These are phyloP conservation scores for Spergularia marina DNA, from an alignment of 148 eudicot species.

Conservation along the genomic window DNA sequence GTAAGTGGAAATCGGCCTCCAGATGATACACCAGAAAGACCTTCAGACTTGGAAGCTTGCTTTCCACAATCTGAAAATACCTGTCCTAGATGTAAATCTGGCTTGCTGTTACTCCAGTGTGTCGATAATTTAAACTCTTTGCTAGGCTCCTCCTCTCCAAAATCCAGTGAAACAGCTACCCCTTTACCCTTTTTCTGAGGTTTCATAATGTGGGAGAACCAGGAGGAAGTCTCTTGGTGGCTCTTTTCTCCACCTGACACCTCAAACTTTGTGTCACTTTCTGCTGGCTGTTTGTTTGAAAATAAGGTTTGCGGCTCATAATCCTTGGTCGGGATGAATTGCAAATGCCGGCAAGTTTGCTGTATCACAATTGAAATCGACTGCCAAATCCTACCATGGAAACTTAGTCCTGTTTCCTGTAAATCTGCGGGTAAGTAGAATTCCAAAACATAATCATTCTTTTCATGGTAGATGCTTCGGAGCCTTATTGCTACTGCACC, in stretches of 20 bases:
- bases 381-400: conserved; percentile 39
- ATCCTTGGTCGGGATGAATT: conserved; percentile 42
- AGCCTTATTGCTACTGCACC: conserved; percentile 68
- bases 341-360: conserved; percentile 45
- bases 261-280: conserved; percentile 15
- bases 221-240: conserved; percentile 38
- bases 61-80: conserved; percentile 30
- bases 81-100: conserved; percentile 28
- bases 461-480: conserved; percentile 37
- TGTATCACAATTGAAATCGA: conserved; percentile 47
- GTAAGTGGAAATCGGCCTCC: conserved; percentile 29
- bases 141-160: conserved; percentile 42
- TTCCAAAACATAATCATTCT: conserved; percentile 61
- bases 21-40: conserved; percentile 36
- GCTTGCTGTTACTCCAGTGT: conserved; percentile 34
- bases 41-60: conserved; percentile 37
- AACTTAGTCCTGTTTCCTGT: conserved; percentile 36
- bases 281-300: conserved; percentile 26
- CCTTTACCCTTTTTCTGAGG: conserved; percentile 54
- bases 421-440: conserved; percentile 63
- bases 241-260: conserved; percentile 23
- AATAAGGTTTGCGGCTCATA: conserved; percentile 30
- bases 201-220: conserved; percentile 46
- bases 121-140: conserved; percentile 44
- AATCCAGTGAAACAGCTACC: conserved; percentile 39